Base-by-base conservation (phyloP, 2,329 filamentous ascomycete genomes). In the Hypoxylon sp. region DNA sequence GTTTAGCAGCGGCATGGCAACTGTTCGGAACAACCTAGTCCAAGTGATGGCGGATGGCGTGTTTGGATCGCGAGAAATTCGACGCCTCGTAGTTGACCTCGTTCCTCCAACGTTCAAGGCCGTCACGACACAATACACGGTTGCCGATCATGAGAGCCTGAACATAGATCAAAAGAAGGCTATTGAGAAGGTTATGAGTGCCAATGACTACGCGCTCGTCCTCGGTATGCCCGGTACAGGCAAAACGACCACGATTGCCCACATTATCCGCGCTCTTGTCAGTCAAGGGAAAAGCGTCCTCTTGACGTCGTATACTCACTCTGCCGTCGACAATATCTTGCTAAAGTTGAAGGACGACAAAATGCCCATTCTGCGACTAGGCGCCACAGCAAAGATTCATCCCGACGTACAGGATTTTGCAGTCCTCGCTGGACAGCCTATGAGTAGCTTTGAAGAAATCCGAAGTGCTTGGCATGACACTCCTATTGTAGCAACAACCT, bases 141-240 rank as follows among this genome's bases (percentile, higher is more conserved):
- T 93, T 11, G 80, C 86, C 2, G 88, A 87, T 36, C 86, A 88
- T 56, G 87, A 87, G 68, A 87, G 84, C 56, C 88, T 99, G 73
- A 99, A 99, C 72, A 84, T 92, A 9, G 96, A 98, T 76, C 96
- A 99, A 79, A 90, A 86, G 75, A 86, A 85, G 63, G 96, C 96
- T 0, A 94, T 99, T 57, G 88, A 93, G 73, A 98, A 98, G 79
- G 95, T 99, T 41, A 97, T 99, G 91, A 93, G 91, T 75, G 95
- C 96, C 2, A 88, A 92, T 72, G 94, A 99, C 81, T 99, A 98
- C 79, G 95, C 96, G 6, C 85, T 99, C n/a, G 94, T 99, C 11
- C 87, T 99, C 19, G 96, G 96, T 28, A 99, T 99, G 96, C 96
- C 96, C 1, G 96, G 96, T 6, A 99, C 96, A 0, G 96, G 96